These are phyloP conservation scores for Coniophora puteana DNA, from an alignment of 1,284 basidiomycete species.

Conservation along the genomic window DNA sequence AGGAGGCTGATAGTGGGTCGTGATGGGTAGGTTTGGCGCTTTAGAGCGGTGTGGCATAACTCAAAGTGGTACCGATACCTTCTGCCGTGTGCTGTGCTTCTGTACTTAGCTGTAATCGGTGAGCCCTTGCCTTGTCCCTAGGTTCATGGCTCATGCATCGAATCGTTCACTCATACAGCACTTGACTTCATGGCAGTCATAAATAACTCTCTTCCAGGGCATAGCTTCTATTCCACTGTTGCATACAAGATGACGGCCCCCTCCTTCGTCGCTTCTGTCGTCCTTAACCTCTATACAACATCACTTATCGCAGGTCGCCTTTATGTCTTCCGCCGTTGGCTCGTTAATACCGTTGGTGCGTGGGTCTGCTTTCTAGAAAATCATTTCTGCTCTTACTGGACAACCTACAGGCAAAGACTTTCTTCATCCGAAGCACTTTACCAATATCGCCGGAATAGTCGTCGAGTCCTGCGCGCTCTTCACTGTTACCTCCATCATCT, in stretches of 20 bases:
- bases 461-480: conserved; percentile 28
- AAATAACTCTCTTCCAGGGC: conserved; percentile 14
- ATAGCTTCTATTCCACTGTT: conserved; percentile 16
- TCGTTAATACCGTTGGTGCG: conserved; percentile 27
- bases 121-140: neutral
- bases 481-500: conserved; percentile 21
- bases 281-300: conserved; percentile 35
- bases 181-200: conserved; percentile 5
- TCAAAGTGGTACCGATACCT: conserved; percentile 14
- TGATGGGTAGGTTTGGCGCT: conserved; percentile 20
- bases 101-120: conserved; percentile 16
- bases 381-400: no score
- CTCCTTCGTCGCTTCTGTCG: conserved; percentile 31
- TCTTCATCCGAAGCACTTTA: conserved; percentile 19
- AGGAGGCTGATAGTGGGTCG: neutral
- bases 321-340: conserved; percentile 23
- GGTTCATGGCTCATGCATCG: neutral
- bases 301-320: conserved; percentile 33
- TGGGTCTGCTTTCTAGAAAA: neutral
- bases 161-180: neutral
- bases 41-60: conserved; percentile 18
- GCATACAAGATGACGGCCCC: conserved; percentile 19
- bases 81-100: conserved; percentile 15
- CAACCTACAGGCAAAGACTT: conserved; percentile 12
- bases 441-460: conserved; percentile 16